phyloP scores from a whole-genome alignment of 1,139 yeast genomes.

The Pneumocystis oryctolagi region DNA sequence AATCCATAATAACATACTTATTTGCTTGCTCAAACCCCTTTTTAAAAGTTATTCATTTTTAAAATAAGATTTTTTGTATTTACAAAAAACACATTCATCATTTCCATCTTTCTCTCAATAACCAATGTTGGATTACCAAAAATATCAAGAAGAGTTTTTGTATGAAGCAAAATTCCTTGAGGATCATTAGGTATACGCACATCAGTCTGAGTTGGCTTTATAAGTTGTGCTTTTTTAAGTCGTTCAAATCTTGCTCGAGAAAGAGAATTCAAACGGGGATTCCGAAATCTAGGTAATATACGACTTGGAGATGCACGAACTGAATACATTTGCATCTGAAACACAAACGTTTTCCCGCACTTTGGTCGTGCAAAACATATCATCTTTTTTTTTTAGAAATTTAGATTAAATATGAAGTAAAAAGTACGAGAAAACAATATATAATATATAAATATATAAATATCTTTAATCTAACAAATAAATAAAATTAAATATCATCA shows the following conservation, averaged over 20 bases:
- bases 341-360: not conserved
- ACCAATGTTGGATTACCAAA: constrained; percentile 49
- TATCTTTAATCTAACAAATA: not conserved
- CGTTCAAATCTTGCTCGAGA: not conserved
- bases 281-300: not conserved
- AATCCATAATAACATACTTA: constrained; percentile 52
- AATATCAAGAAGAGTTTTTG: not conserved
- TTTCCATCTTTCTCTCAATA: constrained; percentile 73
- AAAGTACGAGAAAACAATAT: not conserved
- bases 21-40: constrained; percentile 83
- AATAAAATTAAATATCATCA: not conserved
- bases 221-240: not conserved
- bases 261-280: not conserved
- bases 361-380: not conserved
- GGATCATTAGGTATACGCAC: not conserved
- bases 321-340: not conserved
- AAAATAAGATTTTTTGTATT: not conserved
- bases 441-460: not conserved
- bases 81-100: constrained; percentile 58
- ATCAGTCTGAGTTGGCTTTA: not conserved
- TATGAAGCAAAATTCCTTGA: not conserved
- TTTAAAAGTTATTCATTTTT: not conserved
- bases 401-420: too few relatives aligned
- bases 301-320: not conserved
- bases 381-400: not conserved